phyloP scores from a whole-genome alignment of 2,329 filamentous ascomycete species.

The Tolypocladium endophyticum region DNA sequence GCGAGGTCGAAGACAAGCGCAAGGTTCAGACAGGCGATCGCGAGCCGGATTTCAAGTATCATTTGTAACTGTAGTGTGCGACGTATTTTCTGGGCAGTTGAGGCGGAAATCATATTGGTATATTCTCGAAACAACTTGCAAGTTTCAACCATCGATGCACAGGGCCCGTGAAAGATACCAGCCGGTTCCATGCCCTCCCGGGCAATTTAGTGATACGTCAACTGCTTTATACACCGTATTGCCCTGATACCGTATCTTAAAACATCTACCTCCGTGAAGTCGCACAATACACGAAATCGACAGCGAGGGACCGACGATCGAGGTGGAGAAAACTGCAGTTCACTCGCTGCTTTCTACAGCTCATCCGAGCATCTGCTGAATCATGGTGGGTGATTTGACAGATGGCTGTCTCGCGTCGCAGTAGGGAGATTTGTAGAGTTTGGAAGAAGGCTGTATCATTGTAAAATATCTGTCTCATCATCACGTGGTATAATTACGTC shows the following conservation, averaged over 20 bases:
- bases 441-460: background rate
- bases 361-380: background rate
- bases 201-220: background rate
- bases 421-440: no score
- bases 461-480: background rate
- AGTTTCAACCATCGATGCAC: background rate
- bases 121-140: background rate
- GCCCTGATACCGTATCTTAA: no score
- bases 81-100: background rate
- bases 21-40: slow-evolving; percentile 34
- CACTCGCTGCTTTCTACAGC: no score
- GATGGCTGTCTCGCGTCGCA: background rate
- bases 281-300: no score
- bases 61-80: slow-evolving; percentile 12
- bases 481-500: background rate
- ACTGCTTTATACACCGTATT: no score
- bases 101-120: background rate
- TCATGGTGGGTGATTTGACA: background rate
- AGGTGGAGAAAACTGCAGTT: no score
- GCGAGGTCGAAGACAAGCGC: slow-evolving; percentile 31
- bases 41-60: slow-evolving; percentile 37
- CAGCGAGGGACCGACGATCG: no score
- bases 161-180: background rate
- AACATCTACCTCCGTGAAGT: no score
- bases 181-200: background rate